Conservation (phyloP, 73 alveolate genomes). For the Paramecium caudatum region DNA sequence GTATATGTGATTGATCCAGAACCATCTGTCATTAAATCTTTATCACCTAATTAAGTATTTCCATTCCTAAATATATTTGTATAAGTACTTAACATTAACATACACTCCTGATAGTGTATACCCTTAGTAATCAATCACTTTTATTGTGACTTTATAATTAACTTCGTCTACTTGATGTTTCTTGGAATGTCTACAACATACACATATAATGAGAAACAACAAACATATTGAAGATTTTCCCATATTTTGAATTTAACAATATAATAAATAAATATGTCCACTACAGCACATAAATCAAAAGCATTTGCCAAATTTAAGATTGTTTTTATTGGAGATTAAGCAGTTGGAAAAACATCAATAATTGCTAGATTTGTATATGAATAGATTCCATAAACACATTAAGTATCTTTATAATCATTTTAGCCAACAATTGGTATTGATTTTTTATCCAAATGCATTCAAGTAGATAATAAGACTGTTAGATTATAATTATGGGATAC, state of each 20-base stretch:
- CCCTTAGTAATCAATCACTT: conserved; percentile 23
- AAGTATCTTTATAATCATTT: conserved; percentile 36
- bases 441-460: conserved; percentile 92
- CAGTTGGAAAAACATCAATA: conserved; percentile 95
- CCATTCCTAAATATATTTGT: neutral
- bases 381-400: conserved; percentile 44
- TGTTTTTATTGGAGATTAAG: conserved; percentile 90
- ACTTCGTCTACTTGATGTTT: neutral
- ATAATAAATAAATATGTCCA: conserved; percentile 38
- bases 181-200: neutral
- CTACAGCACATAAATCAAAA: conserved; percentile 12
- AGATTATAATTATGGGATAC: conserved; percentile 88
- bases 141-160: neutral
- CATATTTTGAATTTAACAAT: conserved; percentile 50
- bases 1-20: neutral
- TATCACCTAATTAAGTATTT: neutral
- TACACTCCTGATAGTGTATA: conserved; percentile 9
- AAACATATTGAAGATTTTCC: neutral
- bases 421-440: conserved; percentile 97
- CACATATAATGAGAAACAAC: neutral
- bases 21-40: conserved; percentile 24
- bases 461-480: conserved; percentile 89
- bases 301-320: conserved; percentile 85
- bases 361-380: conserved; percentile 90
- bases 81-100: neutral